Evolutionary conservation across 83 land plant genomes (phyloP).

Genomic region (Isoetes engelmannii): DNA sequence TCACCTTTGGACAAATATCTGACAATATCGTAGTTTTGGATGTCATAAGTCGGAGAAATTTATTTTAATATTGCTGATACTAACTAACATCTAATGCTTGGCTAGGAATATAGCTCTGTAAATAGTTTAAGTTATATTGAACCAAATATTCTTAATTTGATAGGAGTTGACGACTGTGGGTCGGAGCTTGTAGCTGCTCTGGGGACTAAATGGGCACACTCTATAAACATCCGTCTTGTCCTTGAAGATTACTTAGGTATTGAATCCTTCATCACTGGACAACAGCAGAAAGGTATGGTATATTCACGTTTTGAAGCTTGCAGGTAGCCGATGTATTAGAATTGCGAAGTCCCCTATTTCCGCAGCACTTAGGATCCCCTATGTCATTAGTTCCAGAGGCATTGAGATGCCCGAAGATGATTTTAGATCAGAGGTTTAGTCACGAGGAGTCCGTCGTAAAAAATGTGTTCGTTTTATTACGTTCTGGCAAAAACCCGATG

Average conservation of each 20-base stretch:
- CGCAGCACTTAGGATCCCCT: conserved; percentile 15
- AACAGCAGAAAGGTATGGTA: not conserved
- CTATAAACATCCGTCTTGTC: conserved; percentile 31
- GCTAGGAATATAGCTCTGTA: too few species aligned
- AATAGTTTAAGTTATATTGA: not conserved
- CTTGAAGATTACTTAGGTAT: conserved; percentile 24
- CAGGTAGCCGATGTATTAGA: conserved; percentile 19
- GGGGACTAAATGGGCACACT: conserved; percentile 32
- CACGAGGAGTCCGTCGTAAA: too few species aligned
- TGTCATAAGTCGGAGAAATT: not conserved
- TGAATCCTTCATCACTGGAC: not conserved
- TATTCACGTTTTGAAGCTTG: not conserved
- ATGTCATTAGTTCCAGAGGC: not conserved
- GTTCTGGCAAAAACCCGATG: too few species aligned
- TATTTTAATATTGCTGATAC: not conserved
- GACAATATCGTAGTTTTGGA: not conserved
- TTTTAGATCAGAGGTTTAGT: too few species aligned
- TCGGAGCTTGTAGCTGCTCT: conserved; percentile 28
- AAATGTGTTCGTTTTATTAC: too few species aligned
- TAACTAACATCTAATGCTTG: too few species aligned
- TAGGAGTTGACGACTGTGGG: conserved; percentile 5
- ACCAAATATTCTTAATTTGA: not conserved
- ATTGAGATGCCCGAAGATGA: too few species aligned
- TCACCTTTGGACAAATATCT: not conserved
- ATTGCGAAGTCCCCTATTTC: conserved; percentile 29